Evolutionary conservation across 129 eudicot genomes (phyloP).

Genomic region (Escallonia rubra): DNA sequence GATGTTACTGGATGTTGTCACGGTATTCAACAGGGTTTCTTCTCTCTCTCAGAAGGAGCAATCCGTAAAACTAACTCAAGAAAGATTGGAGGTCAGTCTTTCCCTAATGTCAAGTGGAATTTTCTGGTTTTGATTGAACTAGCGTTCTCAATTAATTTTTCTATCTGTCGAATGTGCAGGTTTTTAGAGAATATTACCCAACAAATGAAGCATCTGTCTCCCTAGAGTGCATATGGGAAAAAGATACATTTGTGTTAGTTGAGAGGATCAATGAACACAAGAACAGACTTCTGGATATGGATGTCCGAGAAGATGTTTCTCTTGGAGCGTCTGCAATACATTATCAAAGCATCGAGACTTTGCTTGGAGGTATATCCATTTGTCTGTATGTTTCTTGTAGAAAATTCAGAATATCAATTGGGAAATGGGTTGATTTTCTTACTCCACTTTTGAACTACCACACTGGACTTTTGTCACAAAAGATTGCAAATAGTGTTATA

Average conservation of each 20-base stretch:
- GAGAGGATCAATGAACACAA: constrained; percentile 38
- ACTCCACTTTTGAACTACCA: too few relatives aligned
- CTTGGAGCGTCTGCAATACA: constrained; percentile 27
- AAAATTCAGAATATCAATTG: too few relatives aligned
- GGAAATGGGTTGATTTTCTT: too few relatives aligned
- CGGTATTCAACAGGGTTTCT: constrained; percentile 57
- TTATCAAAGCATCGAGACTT: constrained; percentile 48
- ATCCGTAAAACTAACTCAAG: constrained; percentile 50
- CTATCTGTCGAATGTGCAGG: constrained; percentile 33
- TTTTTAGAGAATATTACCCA: constrained; percentile 68
- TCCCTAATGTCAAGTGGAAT: background rate
- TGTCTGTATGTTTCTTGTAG: too few relatives aligned
- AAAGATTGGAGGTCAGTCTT: constrained; percentile 65
- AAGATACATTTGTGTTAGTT: constrained; percentile 53
- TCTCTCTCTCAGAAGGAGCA: constrained; percentile 60
- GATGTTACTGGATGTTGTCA: constrained; percentile 70
- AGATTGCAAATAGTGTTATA: too few relatives aligned
- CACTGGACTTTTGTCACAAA: too few relatives aligned
- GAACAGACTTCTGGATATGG: constrained; percentile 20
- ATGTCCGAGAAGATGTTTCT: constrained; percentile 24
- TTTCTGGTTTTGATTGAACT: background rate
- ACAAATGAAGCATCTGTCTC: constrained; percentile 36
- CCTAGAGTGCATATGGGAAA: constrained; percentile 74
- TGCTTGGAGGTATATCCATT: constrained; percentile 55
- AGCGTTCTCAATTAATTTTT: background rate